Evolutionary conservation across 1,139 yeast genomes (phyloP), one percentile per base, ranked within the genome.

Genomic region (Zygosaccharomyces sapae): DNA sequence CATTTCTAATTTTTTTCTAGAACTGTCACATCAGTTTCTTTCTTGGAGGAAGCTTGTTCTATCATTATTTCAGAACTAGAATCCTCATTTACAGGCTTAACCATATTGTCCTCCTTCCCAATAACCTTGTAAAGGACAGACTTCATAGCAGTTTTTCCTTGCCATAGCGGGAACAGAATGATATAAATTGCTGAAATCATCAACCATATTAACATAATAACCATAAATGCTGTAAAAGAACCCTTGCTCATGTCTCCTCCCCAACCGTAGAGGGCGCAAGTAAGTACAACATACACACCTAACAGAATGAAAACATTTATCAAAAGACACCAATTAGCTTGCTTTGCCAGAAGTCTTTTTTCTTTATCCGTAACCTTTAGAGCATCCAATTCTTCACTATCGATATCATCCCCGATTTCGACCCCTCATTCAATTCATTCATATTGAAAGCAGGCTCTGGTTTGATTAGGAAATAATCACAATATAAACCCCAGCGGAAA

Each of bases 161-260:
- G 73, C 57, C 63, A 68, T 33, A 72, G 50, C 30, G 76, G 76
- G 50, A 59, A 65, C 20, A 71, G 42, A 20, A 70, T 66, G 43
- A 73, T 71, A 48, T 61, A 66, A 5, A 56, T 39, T 4, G 70
- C 68, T 2, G 75, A 70, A 6, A 59, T 38, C 18, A 71, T 37
- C 8, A 68, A 50, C 66, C 69, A 65, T 1, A 68, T 66, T 53
- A 66, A 53, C 62, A 67, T 62, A 3, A 70, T 58, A n/a, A 69
- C 51, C 30, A 68, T 62, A 54, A 66, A 65, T 3, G 59, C 69
- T 6, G 59, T 60, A 52, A 70, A 70, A 33, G 64, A 69, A 30
- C 51, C 51, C 49, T 63, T 67, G 36, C 67, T 62, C 41, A 70
- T 62, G 29, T 61, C 66, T 36, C 63, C 62, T n/a, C 60, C 52